These are phyloP conservation scores for Psilocybe tampanensis DNA, from an alignment of 768 basidiomycete species.

Conservation along the genomic window DNA sequence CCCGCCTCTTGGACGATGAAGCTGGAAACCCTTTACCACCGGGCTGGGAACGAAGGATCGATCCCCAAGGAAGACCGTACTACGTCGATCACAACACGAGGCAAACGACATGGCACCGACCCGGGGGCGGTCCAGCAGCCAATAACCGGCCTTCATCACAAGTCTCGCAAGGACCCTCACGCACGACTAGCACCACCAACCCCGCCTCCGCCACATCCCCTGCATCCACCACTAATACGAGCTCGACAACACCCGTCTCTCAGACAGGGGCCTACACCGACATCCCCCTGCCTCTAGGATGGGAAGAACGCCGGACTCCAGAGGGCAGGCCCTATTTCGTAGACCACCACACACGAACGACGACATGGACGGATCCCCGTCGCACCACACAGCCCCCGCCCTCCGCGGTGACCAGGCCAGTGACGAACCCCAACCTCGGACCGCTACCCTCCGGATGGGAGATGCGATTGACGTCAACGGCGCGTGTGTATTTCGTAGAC, in stretches of 20 bases:
- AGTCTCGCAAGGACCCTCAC: slow-evolving; percentile 24
- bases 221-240: slow-evolving; percentile 7
- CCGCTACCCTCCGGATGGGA: slow-evolving; percentile 93
- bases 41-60: slow-evolving; percentile 85
- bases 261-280: slow-evolving; percentile 50
- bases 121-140: slow-evolving; percentile 26
- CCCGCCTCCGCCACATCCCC: slow-evolving; percentile 18
- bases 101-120: slow-evolving; percentile 80
- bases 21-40: slow-evolving; percentile 65
- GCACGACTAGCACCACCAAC: slow-evolving; percentile 28
- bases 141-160: slow-evolving; percentile 31
- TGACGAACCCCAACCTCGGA: slow-evolving; percentile 66
- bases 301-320: slow-evolving; percentile 91
- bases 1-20: slow-evolving; percentile 53
- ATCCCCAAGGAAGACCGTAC: slow-evolving; percentile 72
- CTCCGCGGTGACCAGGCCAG: slow-evolving; percentile 47
- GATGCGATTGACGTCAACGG: slow-evolving; percentile 87
- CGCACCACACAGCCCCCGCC: slow-evolving; percentile 53
- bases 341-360: slow-evolving; percentile 81
- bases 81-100: slow-evolving; percentile 88
- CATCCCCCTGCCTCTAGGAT: slow-evolving; percentile 81
- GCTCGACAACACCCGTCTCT: slow-evolving; percentile 23
- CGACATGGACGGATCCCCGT: slow-evolving; percentile 91
- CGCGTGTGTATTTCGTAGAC: slow-evolving; percentile 90
- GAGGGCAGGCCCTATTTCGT: slow-evolving; percentile 76